Conservation (phyloP, 1,284 basidiomycete species). For the Sparassis latifolia region DNA sequence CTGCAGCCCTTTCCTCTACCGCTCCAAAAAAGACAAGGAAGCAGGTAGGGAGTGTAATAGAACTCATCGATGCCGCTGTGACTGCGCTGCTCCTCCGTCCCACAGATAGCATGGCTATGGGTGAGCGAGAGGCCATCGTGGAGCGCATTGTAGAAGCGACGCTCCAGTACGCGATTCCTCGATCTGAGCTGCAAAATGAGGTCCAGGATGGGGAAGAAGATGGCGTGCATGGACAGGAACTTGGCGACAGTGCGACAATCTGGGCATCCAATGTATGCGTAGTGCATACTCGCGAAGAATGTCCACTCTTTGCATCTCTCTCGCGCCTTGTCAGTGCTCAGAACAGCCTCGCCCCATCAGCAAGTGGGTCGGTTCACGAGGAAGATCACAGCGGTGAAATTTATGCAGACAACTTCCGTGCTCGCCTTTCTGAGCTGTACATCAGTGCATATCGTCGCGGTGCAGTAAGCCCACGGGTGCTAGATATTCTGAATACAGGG, state of each 20-base stretch:
- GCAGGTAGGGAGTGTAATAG: slow-evolving; percentile 60
- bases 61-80: slow-evolving; percentile 65
- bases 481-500: slow-evolving; percentile 55
- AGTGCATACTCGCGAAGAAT: slow-evolving; percentile 48
- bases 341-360: not conserved
- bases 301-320: slow-evolving; percentile 46
- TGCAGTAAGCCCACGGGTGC: slow-evolving; percentile 44
- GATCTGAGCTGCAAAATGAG: slow-evolving; percentile 26
- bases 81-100: slow-evolving; percentile 48
- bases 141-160: slow-evolving; percentile 68
- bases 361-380: not conserved
- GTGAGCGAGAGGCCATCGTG: slow-evolving; percentile 58
- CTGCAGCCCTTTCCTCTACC: slow-evolving; percentile 27
- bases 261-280: slow-evolving; percentile 52
- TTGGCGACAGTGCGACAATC: not conserved
- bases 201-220: slow-evolving; percentile 21
- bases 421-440: slow-evolving; percentile 41
- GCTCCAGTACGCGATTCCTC: slow-evolving; percentile 68
- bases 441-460: slow-evolving; percentile 59
- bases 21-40: slow-evolving; percentile 43
- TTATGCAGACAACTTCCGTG: slow-evolving; percentile 15
- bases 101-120: slow-evolving; percentile 40
- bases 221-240: not conserved
- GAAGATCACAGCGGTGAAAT: slow-evolving; percentile 4
- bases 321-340: slow-evolving; percentile 26